Evolutionary conservation across 257 asterid species (phyloP).

Genomic region (Craterostigma plantagineum): DNA sequence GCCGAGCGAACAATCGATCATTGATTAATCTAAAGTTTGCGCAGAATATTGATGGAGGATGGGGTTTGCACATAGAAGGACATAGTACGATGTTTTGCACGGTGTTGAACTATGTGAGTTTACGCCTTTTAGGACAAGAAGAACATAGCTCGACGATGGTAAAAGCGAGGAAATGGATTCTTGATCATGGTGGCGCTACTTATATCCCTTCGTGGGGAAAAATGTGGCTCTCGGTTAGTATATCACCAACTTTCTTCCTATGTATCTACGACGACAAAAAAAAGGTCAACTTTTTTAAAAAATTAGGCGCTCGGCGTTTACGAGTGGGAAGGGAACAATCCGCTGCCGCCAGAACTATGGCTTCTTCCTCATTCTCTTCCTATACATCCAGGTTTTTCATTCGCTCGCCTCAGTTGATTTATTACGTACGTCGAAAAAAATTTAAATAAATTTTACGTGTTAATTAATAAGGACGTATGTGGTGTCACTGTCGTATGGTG

Average conservation of each 20-base stretch:
- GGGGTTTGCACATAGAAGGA: slow-evolving; percentile 45
- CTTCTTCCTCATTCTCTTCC: too few relatives aligned
- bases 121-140: slow-evolving; percentile 24
- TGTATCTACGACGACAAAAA: too few relatives aligned
- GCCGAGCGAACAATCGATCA: too few relatives aligned
- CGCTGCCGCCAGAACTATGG: slow-evolving; percentile 27
- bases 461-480: slow-evolving; percentile 13
- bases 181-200: slow-evolving; percentile 20
- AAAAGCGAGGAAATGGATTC: slow-evolving; percentile 26
- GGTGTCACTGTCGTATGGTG: slow-evolving; percentile 8
- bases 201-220: slow-evolving; percentile 43
- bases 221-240: slow-evolving; percentile 36
- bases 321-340: slow-evolving; percentile 41
- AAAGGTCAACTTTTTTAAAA: too few relatives aligned
- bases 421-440: too few relatives aligned
- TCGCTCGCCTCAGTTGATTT: too few relatives aligned
- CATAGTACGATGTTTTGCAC: slow-evolving; percentile 31
- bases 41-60: slow-evolving; percentile 38
- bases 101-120: slow-evolving; percentile 16
- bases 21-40: too few relatives aligned
- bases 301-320: slow-evolving; percentile 17
- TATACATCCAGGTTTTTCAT: too few relatives aligned
- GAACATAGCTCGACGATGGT: slow-evolving; percentile 11
- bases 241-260: too few relatives aligned
- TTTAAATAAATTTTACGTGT: background rate